Evolutionary conservation across 2,329 filamentous ascomycete genomes (phyloP), one percentile per base, ranked within the genome.

Genomic region (Colletotrichum sp.): DNA sequence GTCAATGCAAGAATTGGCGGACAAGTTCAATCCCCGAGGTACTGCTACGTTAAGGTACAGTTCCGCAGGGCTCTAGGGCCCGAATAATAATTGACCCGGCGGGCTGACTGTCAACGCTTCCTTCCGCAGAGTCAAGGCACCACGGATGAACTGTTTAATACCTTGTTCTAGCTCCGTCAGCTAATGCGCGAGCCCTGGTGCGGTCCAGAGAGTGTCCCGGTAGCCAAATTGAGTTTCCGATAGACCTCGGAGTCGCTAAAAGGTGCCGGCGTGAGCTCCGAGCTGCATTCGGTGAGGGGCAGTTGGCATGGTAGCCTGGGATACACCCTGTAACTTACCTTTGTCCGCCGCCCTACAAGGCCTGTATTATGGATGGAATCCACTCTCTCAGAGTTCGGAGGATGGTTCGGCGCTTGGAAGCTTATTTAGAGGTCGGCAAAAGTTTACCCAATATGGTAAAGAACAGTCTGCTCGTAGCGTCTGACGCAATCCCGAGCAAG

Each of bases 201-300:
- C 2, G 10, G 43, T 4, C 10, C 10, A 52, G 0, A 52, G 10
- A 7, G 10, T 4, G n/a, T 52, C 2, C 0, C 6, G 3, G n/a
- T 7, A 21, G 43, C 12, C 2, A 1, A 0, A 52, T 52, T 52
- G 43, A 52, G 43, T 52, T 52, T 7, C 43, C 43, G 43, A 52
- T 52, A 21, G 43, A 2, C 43, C 10, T 52, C 43, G 43, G 43
- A 52, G 43, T 52, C 43, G 43, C 43, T 52, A 1, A 13, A 52
- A 52, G 43, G 43, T 52, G 43, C 43, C 43, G 43, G 43, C 43
- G n/a, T 52, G 43, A 52, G 43, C 43, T 52, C n/a, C 12, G n/a
- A 21, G 43, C 43, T 52, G 43, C 43, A 52, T 52, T 52, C 43
- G 43, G 10, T 13, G 43, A 52, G 43, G n/a, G 43, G 43, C 43